These are phyloP conservation scores for Fagopyrum tataricum DNA, from an alignment of 148 eudicot species.

Conservation along the genomic window DNA sequence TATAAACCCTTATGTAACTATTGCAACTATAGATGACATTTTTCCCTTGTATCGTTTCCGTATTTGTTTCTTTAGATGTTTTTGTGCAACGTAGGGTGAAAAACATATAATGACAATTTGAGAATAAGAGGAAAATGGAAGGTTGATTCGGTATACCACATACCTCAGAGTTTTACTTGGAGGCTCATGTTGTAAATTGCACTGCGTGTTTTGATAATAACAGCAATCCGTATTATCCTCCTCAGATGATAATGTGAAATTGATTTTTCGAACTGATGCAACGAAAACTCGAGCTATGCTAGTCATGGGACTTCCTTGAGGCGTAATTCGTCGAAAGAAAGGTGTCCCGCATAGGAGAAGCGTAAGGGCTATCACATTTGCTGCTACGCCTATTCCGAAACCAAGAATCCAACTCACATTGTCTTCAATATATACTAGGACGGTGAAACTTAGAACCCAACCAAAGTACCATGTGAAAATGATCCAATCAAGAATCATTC, in stretches of 20 bases:
- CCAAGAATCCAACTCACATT: conserved; percentile 45
- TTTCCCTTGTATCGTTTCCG: too few relatives aligned
- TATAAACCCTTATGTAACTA: too few relatives aligned
- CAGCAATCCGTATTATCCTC: neutral
- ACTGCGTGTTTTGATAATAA: neutral
- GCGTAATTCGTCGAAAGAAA: conserved; percentile 23
- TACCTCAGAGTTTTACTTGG: conserved; percentile 8
- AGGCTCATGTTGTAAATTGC: neutral
- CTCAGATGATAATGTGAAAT: neutral
- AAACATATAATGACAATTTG: too few relatives aligned
- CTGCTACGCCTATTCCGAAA: conserved; percentile 27
- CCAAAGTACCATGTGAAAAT: conserved; percentile 20
- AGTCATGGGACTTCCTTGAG: conserved; percentile 39
- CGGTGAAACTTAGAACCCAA: conserved; percentile 28
- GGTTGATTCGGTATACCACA: too few relatives aligned
- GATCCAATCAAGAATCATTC: conserved; percentile 40
- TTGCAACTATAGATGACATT: too few relatives aligned
- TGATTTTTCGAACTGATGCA: conserved; percentile 15
- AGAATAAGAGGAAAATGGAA: too few relatives aligned
- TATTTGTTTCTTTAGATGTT: too few relatives aligned
- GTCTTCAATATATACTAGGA: conserved; percentile 37
- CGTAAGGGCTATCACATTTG: conserved; percentile 22
- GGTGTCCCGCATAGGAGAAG: conserved; percentile 30
- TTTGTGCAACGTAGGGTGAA: too few relatives aligned
- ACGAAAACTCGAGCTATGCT: conserved; percentile 46